Conservation (phyloP, 2,329 filamentous ascomycete species). For the Xylariaceae sp. region DNA sequence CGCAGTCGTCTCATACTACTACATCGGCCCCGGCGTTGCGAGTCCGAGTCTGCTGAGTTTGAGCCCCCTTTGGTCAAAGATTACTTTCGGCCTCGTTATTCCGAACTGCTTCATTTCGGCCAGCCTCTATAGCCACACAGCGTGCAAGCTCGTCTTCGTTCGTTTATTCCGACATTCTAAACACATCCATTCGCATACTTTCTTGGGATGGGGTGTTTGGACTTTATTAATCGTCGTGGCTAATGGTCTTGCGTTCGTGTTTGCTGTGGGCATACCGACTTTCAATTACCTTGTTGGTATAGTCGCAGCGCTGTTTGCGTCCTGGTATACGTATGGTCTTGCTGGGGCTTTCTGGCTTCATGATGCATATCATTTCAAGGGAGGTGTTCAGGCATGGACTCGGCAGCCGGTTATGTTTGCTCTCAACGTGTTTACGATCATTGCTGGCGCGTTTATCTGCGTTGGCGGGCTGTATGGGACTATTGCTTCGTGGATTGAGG, state of each 20-base stretch:
- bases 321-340: constrained; percentile 50
- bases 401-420: constrained; percentile 35
- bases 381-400: constrained; percentile 35
- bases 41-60: constrained; percentile 45
- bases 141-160: constrained; percentile 47
- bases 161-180: constrained; percentile 41
- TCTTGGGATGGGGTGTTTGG: constrained; percentile 44
- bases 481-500: constrained; percentile 31
- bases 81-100: constrained; percentile 45
- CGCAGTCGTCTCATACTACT: constrained; percentile 45
- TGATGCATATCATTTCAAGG: constrained; percentile 40
- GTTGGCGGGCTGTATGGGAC: constrained; percentile 46
- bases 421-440: constrained; percentile 38
- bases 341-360: constrained; percentile 49
- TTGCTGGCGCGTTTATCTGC: constrained; percentile 44
- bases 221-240: constrained; percentile 39
- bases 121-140: constrained; percentile 45
- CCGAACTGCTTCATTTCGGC: constrained; percentile 48
- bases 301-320: constrained; percentile 44
- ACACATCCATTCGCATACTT: constrained; percentile 44
- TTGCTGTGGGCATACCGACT: constrained; percentile 45
- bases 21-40: constrained; percentile 40
- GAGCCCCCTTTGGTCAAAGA: constrained; percentile 41
- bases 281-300: constrained; percentile 51
- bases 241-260: constrained; percentile 40